A percentile compares a stretch with the other conserved stretches of the same genome.
phyloP scores from a whole-genome alignment of 2,329 filamentous ascomycete genomes.

The Penicillium thymicola region DNA sequence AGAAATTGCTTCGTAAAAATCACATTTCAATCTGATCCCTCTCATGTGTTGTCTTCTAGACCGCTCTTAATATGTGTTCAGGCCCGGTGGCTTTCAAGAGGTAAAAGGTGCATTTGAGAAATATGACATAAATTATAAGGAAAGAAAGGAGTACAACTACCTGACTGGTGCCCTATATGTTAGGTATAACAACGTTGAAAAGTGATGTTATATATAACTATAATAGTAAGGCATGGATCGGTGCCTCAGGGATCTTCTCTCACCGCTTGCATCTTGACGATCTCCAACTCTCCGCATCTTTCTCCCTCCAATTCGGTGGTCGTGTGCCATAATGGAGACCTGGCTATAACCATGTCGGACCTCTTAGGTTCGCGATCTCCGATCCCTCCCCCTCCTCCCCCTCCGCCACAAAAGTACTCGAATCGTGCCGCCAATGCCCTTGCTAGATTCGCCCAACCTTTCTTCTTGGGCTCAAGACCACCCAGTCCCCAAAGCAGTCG shows the following conservation, averaged over 20 bases:
- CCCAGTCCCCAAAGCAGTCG: conserved; percentile 48
- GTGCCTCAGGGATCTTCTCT: conserved; percentile 7
- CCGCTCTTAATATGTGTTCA: conserved; percentile 9
- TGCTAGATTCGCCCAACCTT: conserved; percentile 54
- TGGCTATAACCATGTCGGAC: conserved; percentile 26
- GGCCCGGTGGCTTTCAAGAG: conserved; percentile 3
- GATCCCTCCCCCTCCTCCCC: conserved; percentile 36
- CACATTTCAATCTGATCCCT: conserved; percentile 5
- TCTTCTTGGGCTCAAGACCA: conserved; percentile 53
- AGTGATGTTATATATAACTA: background rate
- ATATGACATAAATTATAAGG: background rate
- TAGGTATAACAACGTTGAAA: background rate
- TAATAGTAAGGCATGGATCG: background rate
- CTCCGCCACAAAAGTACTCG: conserved; percentile 39
- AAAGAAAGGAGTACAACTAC: background rate
- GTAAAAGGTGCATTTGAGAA: background rate
- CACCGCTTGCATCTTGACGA: conserved; percentile 5
- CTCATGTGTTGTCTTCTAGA: conserved; percentile 13
- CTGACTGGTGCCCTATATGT: background rate
- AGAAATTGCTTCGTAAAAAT: background rate
- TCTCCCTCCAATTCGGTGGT: conserved; percentile 21
- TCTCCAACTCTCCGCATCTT: conserved; percentile 5
- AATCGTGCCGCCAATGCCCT: conserved; percentile 46
- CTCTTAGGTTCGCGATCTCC: conserved; percentile 30
- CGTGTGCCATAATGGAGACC: conserved; percentile 26